Evolutionary conservation across 257 asterid genomes (phyloP), one percentile per base, ranked within the genome.

Genomic region (Galeopsis tetrahit): DNA sequence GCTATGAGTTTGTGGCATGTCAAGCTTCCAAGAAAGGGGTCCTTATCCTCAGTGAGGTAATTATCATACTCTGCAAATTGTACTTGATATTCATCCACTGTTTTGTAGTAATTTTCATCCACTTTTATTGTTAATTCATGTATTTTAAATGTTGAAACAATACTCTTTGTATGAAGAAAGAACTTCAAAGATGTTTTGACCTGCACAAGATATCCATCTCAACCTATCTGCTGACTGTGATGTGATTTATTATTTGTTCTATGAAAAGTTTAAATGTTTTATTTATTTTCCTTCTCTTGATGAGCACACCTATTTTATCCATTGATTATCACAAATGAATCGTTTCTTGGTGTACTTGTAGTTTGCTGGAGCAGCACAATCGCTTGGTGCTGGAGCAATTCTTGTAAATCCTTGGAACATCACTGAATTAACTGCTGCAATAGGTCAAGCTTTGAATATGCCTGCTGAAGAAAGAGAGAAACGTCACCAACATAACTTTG

Each of bases 311-410:
- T 57, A 40, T 40, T 39, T 64, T 35, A n/a, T 48, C 28, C 53
- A 14, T 48, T 51, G 15, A 69, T 15, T 48, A 10, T 57, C 70
- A 6, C 8, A 48, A 58, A 40, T 60, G 39, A 13, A 59, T 76
- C 49, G 31, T 44, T 43, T 28, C 10, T 42, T 67, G 67, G 34
- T 58, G 28, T 69, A 55, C 38, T 64, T 79, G 70, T 71, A 91
- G 97, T 91, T 91, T 83, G 96, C 97, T 72, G 97, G 97, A 68
- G 97, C 97, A 58, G 97, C 97, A 55, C 97, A 91, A 66, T 91
- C 97, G 21, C 87, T 91, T 77, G 97, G 97, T 73, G 97, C 97
- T 65, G 97, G 97, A 68, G 96, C 97, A 65, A 84, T 91, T 78
- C 91, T 91, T 10, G 91, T 91, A 66, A 91, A 91, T 85, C 97